phyloP scores from a whole-genome alignment of 805 yeast species.

The Candida vartiovaarae region DNA sequence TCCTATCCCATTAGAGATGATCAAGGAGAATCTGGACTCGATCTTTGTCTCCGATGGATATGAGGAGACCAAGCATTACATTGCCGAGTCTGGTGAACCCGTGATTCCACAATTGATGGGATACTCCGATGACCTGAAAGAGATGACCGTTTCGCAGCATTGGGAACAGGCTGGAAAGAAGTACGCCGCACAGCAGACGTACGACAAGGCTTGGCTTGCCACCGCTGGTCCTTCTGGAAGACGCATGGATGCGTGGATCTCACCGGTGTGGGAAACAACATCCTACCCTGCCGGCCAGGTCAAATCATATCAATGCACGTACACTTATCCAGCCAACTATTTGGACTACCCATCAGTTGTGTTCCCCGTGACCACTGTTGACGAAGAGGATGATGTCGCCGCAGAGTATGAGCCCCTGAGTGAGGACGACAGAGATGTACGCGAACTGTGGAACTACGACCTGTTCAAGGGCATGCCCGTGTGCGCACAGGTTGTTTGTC shows the following conservation, averaged over 20 bases:
- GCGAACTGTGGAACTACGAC: slow-evolving; percentile 27
- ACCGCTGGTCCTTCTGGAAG: slow-evolving; percentile 45
- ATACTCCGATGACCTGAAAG: slow-evolving; percentile 50
- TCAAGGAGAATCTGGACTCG: slow-evolving; percentile 41
- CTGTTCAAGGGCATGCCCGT: slow-evolving; percentile 51
- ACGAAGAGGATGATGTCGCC: slow-evolving; percentile 41
- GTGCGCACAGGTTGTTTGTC: slow-evolving; percentile 41
- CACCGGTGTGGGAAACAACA: slow-evolving; percentile 61
- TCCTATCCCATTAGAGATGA: slow-evolving; percentile 22
- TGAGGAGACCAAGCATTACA: slow-evolving; percentile 40
- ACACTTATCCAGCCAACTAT: slow-evolving; percentile 65
- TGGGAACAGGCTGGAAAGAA: slow-evolving; percentile 33
- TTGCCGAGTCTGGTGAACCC: slow-evolving; percentile 65
- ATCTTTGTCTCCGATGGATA: slow-evolving; percentile 67
- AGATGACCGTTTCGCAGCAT: slow-evolving; percentile 34
- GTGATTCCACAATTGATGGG: slow-evolving; percentile 51
- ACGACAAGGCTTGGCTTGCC: slow-evolving; percentile 29
- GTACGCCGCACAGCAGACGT: slow-evolving; percentile 27
- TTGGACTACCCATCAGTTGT: slow-evolving; percentile 62
- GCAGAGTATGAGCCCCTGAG: slow-evolving; percentile 10
- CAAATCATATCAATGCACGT: slow-evolving; percentile 59
- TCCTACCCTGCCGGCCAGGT: slow-evolving; percentile 46
- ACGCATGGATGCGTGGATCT: slow-evolving; percentile 54
- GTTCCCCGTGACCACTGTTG: slow-evolving; percentile 44
- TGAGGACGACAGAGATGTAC: slow-evolving; percentile 25